A percentile compares a stretch with the other conserved stretches of the same genome.
phyloP scores from a whole-genome alignment of 2,329 filamentous ascomycete genomes.

The Penicillium sp. region DNA sequence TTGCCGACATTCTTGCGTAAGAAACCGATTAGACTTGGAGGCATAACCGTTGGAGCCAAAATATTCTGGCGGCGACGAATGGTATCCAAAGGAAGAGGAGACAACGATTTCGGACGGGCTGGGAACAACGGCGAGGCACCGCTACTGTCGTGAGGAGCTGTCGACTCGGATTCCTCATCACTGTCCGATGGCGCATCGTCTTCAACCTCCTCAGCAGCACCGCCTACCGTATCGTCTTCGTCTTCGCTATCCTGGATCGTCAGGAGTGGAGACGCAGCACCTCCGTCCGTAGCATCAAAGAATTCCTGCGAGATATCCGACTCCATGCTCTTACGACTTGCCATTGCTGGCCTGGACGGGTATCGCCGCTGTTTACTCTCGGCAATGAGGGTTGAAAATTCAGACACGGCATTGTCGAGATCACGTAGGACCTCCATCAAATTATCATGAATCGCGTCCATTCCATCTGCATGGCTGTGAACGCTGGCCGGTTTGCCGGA shows the following conservation, averaged over 20 bases:
- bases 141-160: conserved; percentile 36
- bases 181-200: conserved; percentile 64
- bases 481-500: conserved; percentile 36
- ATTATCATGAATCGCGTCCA: conserved; percentile 73
- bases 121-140: conserved; percentile 64
- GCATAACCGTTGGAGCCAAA: conserved; percentile 69
- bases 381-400: conserved; percentile 74
- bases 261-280: conserved; percentile 63
- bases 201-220: conserved; percentile 45
- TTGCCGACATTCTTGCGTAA: conserved; percentile 97
- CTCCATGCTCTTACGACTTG: conserved; percentile 69
- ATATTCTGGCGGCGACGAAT: conserved; percentile 70
- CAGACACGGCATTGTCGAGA: conserved; percentile 75
- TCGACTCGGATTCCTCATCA: conserved; percentile 51
- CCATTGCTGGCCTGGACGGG: conserved; percentile 53
- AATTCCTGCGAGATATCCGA: conserved; percentile 84
- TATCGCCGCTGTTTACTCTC: conserved; percentile 76
- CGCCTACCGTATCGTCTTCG: conserved; percentile 50
- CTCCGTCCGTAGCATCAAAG: conserved; percentile 80
- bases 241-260: conserved; percentile 73
- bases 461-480: conserved; percentile 46
- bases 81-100: conserved; percentile 69
- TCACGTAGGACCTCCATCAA: conserved; percentile 81
- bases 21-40: conserved; percentile 90
- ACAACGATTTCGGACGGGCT: conserved; percentile 68